phyloP scores from a whole-genome alignment of 306 rosid species.

The Hippophae gyantsensis region DNA sequence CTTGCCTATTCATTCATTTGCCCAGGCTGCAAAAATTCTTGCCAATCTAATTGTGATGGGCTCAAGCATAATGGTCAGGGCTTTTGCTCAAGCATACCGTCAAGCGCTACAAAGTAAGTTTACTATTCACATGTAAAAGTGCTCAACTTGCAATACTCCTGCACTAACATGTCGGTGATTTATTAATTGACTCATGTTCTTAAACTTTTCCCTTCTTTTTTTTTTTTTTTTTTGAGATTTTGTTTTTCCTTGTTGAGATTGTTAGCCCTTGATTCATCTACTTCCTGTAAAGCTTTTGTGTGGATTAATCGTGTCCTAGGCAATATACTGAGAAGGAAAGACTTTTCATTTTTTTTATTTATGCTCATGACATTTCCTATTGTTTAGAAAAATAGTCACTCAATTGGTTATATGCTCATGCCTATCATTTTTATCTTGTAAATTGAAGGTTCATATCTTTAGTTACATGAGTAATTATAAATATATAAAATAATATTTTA shows the following conservation, averaged over 20 bases:
- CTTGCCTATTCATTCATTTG: conserved; percentile 2
- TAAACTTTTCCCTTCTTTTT: not conserved
- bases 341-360: too few relatives aligned
- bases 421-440: too few relatives aligned
- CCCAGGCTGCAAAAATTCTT: conserved; percentile 81
- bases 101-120: conserved; percentile 72
- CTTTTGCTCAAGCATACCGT: conserved; percentile 74
- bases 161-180: not conserved
- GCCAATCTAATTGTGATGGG: conserved; percentile 77
- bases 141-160: not conserved
- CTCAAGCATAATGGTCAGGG: conserved; percentile 67
- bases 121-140: not conserved
- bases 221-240: not conserved
- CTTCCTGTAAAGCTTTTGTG: not conserved
- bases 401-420: too few relatives aligned
- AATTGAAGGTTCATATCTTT: too few relatives aligned
- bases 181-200: not conserved
- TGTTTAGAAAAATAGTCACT: too few relatives aligned
- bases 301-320: not conserved
- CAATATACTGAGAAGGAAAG: too few relatives aligned
- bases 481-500: too few relatives aligned
- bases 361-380: too few relatives aligned
- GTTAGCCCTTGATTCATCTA: not conserved
- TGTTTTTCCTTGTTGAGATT: not conserved
- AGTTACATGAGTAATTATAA: too few relatives aligned